Evolutionary conservation across 139 green algal genomes (phyloP), one percentile per base, ranked within the genome.

Genomic region (Chlamydomonas sp.): DNA sequence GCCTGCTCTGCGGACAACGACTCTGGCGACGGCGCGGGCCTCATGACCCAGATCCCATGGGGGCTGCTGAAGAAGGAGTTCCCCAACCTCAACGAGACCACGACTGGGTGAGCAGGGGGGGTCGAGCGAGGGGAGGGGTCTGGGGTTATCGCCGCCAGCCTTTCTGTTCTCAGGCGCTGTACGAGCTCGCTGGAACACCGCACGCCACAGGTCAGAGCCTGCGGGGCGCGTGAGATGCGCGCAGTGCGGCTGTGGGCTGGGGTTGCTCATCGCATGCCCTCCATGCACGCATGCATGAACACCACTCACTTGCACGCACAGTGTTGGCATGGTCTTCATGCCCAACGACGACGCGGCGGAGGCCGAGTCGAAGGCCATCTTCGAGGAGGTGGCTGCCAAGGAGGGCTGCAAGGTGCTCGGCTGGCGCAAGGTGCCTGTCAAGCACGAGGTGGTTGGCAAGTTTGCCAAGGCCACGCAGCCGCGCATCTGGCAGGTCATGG

Each of bases 31-130:
- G 95, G 95, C 37, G 89, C 94, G 1, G 95, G 95, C 20, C 67
- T 99, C n/a, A 99, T 99, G 95, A 96, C 88, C 3, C 78, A 93
- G 72, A 88, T 99, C 31, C 95, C 95, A 8, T 99, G 95, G 95
- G 88, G 86, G 50, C 73, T 99, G 24, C 71, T 99, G 63, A 82
- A 90, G 78, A 79, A 85, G 59, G 85, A 91, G 6, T 80, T 90
- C 36, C 77, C 84, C 10, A 54, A 78, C 13, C 61, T 93, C 1
- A 83, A 90, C 28, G 81, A 90, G 49, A 72, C 70, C 13, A 87
- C 65, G 58, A 88, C 84, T 1, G 89, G 88, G 88, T 94, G 5
- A 66, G 59, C 33, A 66, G 20, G n/a, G n/a, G n/a, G n/a, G n/a
- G n/a, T n/a, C n/a, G n/a, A n/a, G n/a, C n/a, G n/a, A n/a, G n/a